Percentiles rank a stretch among this genome's conserved stretches.
Evolutionary conservation across 108 stramenopile genomes (phyloP).

Genomic region (Aurantiochytrium sp.): DNA sequence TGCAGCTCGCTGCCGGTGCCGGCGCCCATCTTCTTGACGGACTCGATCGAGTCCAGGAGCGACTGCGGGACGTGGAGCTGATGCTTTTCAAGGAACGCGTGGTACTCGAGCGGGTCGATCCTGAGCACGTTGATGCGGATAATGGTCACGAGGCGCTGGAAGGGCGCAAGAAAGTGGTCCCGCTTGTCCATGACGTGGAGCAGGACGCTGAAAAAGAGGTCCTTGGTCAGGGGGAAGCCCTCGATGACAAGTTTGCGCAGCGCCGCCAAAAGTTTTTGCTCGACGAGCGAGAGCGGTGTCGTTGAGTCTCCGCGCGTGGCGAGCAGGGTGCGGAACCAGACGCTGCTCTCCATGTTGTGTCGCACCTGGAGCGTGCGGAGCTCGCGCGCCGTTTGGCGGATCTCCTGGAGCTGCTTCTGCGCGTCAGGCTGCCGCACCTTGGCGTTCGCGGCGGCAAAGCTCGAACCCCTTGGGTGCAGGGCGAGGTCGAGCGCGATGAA

Average conservation of each 20-base stretch:
- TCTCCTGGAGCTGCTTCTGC: background rate
- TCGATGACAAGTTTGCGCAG: constrained; percentile 4
- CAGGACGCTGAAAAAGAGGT: background rate
- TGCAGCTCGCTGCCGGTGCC: background rate
- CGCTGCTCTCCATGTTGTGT: background rate
- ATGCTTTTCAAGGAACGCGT: background rate
- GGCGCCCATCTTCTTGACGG: background rate
- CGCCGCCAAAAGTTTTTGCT: constrained; percentile 26
- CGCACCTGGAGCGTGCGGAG: background rate
- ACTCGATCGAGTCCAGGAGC: background rate
- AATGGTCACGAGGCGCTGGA: background rate
- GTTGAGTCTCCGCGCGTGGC: background rate
- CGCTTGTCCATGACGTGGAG: background rate
- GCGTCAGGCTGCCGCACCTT: background rate
- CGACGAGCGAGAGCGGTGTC: background rate
- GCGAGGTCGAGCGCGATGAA: constrained; percentile 6
- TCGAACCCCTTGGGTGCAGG: no score
- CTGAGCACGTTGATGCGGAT: constrained; percentile 11
- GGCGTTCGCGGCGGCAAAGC: no score
- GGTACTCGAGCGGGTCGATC: background rate
- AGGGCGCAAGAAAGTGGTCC: background rate
- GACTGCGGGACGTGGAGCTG: background rate
- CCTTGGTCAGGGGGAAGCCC: background rate
- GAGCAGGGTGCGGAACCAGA: background rate
- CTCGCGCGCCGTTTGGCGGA: background rate